Evolutionary conservation across 2,329 filamentous ascomycete genomes (phyloP), one percentile per base, ranked within the genome.

Genomic region (Phaeosphaeriaceae sp.): DNA sequence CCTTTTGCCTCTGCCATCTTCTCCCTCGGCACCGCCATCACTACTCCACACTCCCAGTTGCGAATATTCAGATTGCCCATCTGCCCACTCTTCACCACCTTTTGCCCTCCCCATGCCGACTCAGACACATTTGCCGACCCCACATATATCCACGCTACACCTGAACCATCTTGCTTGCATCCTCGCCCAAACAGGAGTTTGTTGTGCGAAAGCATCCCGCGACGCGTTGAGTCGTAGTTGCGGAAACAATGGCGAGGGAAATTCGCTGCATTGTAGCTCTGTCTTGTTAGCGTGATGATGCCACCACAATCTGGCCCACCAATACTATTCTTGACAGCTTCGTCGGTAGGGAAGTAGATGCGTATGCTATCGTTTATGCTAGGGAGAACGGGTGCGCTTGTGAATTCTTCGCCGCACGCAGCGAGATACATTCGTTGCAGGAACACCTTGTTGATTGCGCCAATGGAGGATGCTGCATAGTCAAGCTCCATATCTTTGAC

Each of bases 21-120:
- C 26, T 48, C 53, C 3, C 58, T 42, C 41, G 56, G 62, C 18
- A 89, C 77, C 8, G 87, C 85, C 33, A 97, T 70, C 18, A 97
- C 63, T 1, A 99, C 89, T 29, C 94, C 94, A 67, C 92, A 96
- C 75, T 97, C 94, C 92, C 93, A 97, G 71, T 97, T 99, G 46
- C 89, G 86, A 7, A 67, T 50, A 9, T 83, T 92, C 55, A 97
- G 79, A 71, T 91, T 96, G 11, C 85, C 83, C 53, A 83, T 74
- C 53, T 87, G 87, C 2, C 84, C 87, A 6, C 71, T 74, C 59
- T 82, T 85, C 63, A 95, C 87, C 64, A 86, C 86, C 45, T 87
- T 83, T 23, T 96, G 74, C 38, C 86, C 86, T 17, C 93, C 94
- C 93, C 94, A 99, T 23, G 94, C 94, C 69, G 89, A 92, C 73